Evolutionary conservation across 2,329 filamentous ascomycete genomes (phyloP).

Genomic region (Sarocladium oryzae): DNA sequence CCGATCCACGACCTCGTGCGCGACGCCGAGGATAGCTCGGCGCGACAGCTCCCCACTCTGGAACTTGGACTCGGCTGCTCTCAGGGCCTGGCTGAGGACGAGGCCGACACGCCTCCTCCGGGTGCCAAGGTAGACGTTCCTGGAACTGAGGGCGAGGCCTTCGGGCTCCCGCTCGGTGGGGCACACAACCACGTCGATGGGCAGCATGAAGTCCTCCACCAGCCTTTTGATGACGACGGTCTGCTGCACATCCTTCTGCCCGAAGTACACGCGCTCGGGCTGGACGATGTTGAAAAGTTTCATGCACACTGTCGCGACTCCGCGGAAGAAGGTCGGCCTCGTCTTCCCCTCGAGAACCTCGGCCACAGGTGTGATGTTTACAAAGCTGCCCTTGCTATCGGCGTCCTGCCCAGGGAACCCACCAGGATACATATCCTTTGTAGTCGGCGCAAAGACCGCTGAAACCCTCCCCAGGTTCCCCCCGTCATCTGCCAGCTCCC

Average conservation of each 20-base stretch:
- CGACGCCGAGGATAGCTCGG: slow-evolving; percentile 64
- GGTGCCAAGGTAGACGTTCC: slow-evolving; percentile 85
- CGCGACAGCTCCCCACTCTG: slow-evolving; percentile 42
- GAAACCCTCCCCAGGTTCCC: slow-evolving; percentile 61
- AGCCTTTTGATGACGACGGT: slow-evolving; percentile 82
- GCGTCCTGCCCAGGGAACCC: slow-evolving; percentile 67
- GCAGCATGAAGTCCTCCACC: slow-evolving; percentile 80
- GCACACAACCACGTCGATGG: slow-evolving; percentile 66
- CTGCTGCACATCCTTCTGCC: slow-evolving; percentile 97
- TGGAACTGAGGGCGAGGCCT: slow-evolving; percentile 82
- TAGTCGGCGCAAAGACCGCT: slow-evolving; percentile 81
- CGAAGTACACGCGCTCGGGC: slow-evolving; percentile 77
- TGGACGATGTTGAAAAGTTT: slow-evolving; percentile 52
- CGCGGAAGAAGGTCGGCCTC: slow-evolving; percentile 90
- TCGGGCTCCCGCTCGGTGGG: slow-evolving; percentile 71
- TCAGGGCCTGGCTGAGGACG: slow-evolving; percentile 64
- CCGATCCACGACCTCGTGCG: slow-evolving; percentile 51
- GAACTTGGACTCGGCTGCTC: slow-evolving; percentile 64
- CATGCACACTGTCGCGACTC: slow-evolving; percentile 93
- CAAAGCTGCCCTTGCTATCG: slow-evolving; percentile 77
- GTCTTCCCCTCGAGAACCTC: slow-evolving; percentile 77
- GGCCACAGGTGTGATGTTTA: slow-evolving; percentile 81
- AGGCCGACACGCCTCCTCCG: slow-evolving; percentile 66
- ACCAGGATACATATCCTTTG: slow-evolving; percentile 79
- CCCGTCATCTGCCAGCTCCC: slow-evolving; percentile 59